Evolutionary conservation across 2,329 filamentous ascomycete species (phyloP).

Genomic region (Tolypocladium ophioglossoides): DNA sequence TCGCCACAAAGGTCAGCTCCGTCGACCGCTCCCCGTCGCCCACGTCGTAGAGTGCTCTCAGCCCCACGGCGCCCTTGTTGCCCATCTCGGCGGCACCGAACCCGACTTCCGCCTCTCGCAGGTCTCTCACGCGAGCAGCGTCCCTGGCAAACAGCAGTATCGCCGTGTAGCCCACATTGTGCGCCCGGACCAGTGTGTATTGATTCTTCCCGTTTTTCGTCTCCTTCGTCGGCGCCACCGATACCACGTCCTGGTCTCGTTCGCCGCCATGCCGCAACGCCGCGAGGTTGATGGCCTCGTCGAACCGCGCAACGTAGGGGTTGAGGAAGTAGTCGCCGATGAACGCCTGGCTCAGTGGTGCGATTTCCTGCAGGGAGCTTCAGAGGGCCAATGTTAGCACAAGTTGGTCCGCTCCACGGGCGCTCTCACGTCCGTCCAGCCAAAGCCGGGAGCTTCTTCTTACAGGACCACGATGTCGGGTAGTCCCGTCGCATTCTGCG

Average conservation of each 20-base stretch:
- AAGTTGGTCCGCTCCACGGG: background rate
- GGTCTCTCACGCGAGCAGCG: slow-evolving; percentile 45
- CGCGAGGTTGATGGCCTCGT: slow-evolving; percentile 61
- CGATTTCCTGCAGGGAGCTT: slow-evolving; percentile 80
- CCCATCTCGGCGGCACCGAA: slow-evolving; percentile 83
- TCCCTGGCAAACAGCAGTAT: slow-evolving; percentile 75
- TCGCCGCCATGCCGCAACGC: slow-evolving; percentile 29
- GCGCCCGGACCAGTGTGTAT: slow-evolving; percentile 60
- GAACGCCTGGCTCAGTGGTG: slow-evolving; percentile 74
- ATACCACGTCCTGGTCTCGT: slow-evolving; percentile 3
- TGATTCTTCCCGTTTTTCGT: slow-evolving; percentile 20
- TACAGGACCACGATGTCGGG: slow-evolving; percentile 48
- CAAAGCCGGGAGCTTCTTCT: slow-evolving; percentile 18
- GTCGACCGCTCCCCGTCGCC: slow-evolving; percentile 27
- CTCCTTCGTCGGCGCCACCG: slow-evolving; percentile 5
- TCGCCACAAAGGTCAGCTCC: slow-evolving; percentile 74
- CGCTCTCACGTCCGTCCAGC: background rate
- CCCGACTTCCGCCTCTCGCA: slow-evolving; percentile 74
- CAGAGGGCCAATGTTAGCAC: background rate
- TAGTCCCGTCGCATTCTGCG: slow-evolving; percentile 32
- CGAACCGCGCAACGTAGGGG: slow-evolving; percentile 65
- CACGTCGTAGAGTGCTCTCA: slow-evolving; percentile 52
- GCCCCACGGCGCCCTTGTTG: slow-evolving; percentile 86
- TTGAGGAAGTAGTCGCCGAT: slow-evolving; percentile 71
- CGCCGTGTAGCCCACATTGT: slow-evolving; percentile 81